Percentiles rank a stretch among this genome's conserved stretches.
Conservation (phyloP, 352 stramenopile species). For the Pythium dissotocum region DNA sequence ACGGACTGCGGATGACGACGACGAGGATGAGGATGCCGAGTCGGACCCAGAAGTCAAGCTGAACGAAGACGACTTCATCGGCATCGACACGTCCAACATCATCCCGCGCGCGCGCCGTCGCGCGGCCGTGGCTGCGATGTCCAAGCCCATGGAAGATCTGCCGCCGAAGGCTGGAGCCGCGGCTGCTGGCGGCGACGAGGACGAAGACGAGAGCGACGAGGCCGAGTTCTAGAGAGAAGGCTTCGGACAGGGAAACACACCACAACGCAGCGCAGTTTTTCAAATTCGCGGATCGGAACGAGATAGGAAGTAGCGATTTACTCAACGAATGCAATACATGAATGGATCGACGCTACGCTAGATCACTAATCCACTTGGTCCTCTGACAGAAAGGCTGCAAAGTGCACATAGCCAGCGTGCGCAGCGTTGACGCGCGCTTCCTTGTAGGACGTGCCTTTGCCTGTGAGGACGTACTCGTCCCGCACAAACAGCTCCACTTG, state of each 20-base stretch:
- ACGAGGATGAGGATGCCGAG: conserved; percentile 57
- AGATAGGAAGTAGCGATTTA: neutral
- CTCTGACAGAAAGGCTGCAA: conserved; percentile 26
- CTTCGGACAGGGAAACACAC: neutral
- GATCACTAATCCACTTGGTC: conserved; percentile 7
- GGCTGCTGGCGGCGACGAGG: conserved; percentile 41
- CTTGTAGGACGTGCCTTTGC: conserved; percentile 57
- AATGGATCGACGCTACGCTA: neutral
- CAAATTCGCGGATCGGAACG: neutral
- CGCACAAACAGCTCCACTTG: conserved; percentile 66
- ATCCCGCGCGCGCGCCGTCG: conserved; percentile 76
- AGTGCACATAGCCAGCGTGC: conserved; percentile 52
- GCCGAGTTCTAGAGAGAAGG: conserved; percentile 68
- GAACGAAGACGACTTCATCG: conserved; percentile 85
- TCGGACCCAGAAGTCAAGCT: conserved; percentile 81
- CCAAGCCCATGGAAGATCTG: conserved; percentile 60
- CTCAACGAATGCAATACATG: conserved; percentile 7
- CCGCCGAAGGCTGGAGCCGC: conserved; percentile 26
- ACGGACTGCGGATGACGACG: conserved; percentile 62
- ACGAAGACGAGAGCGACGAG: conserved; percentile 81
- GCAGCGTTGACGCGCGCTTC: conserved; percentile 54
- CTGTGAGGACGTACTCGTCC: conserved; percentile 50
- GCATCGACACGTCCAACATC: conserved; percentile 85
- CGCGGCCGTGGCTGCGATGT: conserved; percentile 69
- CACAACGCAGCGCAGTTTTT: neutral